Conservation (phyloP, 192 early-diverging fungal genomes). For the Podila verticillata region DNA sequence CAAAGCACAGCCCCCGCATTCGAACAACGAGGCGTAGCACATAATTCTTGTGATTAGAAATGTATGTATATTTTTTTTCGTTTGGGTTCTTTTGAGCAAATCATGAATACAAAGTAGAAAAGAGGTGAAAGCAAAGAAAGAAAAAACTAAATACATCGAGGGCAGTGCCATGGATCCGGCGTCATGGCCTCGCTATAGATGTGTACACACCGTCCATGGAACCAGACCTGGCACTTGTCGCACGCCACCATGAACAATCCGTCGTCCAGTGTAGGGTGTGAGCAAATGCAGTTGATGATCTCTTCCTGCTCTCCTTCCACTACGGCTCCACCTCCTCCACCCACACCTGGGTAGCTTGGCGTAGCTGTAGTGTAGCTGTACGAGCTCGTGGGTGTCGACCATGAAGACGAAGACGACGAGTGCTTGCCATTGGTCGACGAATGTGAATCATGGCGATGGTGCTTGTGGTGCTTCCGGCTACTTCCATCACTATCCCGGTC, state of each 20-base stretch:
- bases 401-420: not conserved
- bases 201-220: conserved; percentile 67
- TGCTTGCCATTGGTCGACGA: conserved; percentile 17
- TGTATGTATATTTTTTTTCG: no score
- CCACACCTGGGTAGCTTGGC: conserved; percentile 6
- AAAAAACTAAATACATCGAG: conserved; percentile 41
- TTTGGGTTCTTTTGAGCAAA: no score
- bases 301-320: conserved; percentile 31
- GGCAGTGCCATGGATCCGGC: conserved; percentile 58
- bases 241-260: conserved; percentile 73
- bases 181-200: conserved; percentile 53
- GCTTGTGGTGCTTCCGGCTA: conserved; percentile 41
- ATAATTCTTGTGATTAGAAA: no score
- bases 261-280: conserved; percentile 66
- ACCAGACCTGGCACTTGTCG: conserved; percentile 69
- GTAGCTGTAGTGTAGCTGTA: not conserved
- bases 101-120: not conserved
- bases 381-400: not conserved
- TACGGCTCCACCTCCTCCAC: not conserved
- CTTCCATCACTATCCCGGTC: conserved; percentile 18
- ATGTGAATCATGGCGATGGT: conserved; percentile 12
- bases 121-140: not conserved
- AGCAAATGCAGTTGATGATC: conserved; percentile 65
- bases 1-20: no score
- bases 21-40: no score